phyloP scores from a whole-genome alignment of 192 early-diverging fungal genomes.

The Coemansia sp. region DNA sequence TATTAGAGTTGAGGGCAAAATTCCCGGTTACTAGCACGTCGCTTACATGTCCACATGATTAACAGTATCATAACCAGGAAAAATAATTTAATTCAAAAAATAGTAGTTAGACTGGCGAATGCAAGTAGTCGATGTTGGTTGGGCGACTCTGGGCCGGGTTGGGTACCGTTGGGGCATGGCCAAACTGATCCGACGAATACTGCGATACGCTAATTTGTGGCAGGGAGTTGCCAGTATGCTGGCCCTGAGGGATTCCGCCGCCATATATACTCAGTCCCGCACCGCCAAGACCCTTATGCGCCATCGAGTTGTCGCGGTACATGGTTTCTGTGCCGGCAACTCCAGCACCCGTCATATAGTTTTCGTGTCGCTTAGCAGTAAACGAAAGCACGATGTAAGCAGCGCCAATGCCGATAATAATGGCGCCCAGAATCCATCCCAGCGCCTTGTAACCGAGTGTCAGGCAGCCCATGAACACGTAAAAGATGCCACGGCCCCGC shows the following conservation, averaged over 20 bases:
- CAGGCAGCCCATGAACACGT: conserved; percentile 49
- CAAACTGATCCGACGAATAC: not conserved
- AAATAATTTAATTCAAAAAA: not conserved
- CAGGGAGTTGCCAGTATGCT: not conserved
- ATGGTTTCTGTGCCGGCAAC: conserved; percentile 12
- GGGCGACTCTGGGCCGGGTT: conserved; percentile 10
- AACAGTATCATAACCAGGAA: not conserved
- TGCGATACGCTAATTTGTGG: not conserved
- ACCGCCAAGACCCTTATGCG: not conserved
- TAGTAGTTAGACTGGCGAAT: conserved; percentile 19
- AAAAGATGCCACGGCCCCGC: conserved; percentile 47
- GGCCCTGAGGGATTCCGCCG: not conserved
- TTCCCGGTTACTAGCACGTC: not conserved
- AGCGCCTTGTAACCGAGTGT: conserved; percentile 36
- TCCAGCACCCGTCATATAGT: conserved; percentile 16
- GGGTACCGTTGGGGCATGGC: not conserved
- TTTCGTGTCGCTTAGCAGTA: conserved; percentile 38
- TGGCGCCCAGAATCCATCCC: conserved; percentile 39
- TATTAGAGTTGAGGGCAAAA: too few relatives aligned
- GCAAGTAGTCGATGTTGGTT: conserved; percentile 23
- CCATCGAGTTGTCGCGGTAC: not conserved
- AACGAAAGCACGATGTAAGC: conserved; percentile 39
- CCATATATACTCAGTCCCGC: not conserved
- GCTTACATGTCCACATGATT: not conserved
- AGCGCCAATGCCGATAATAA: conserved; percentile 39